A percentile compares a stretch with the other conserved stretches of the same genome.
These are phyloP conservation scores for Eragrostis tef DNA, from an alignment of 202 grass and related monocot genomes.

Conservation along the genomic window DNA sequence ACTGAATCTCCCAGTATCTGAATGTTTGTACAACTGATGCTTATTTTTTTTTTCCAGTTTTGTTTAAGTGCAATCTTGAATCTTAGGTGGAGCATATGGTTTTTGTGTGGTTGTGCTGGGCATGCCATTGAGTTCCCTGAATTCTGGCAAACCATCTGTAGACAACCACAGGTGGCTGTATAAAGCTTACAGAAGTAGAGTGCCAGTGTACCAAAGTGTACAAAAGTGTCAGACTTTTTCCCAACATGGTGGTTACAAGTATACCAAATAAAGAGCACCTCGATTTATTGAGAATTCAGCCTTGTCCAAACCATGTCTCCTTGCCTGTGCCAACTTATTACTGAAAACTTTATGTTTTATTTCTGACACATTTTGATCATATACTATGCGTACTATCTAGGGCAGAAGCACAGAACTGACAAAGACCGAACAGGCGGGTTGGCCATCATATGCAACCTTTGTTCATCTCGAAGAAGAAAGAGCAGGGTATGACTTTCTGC, in stretches of 20 bases:
- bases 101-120: slow-evolving; percentile 7
- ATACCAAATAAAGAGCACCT: slow-evolving; percentile 38
- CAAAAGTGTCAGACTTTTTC: slow-evolving; percentile 31
- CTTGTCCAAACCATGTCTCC: slow-evolving; percentile 14
- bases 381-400: neutral
- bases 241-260: slow-evolving; percentile 40
- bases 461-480: slow-evolving; percentile 30
- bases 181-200: slow-evolving; percentile 24
- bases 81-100: neutral
- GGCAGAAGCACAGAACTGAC: neutral
- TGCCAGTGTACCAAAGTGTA: slow-evolving; percentile 4
- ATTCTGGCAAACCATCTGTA: slow-evolving; percentile 13
- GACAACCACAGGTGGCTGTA: slow-evolving; percentile 39
- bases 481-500: slow-evolving; percentile 24
- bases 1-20: too few relatives aligned
- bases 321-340: neutral
- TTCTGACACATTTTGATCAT: neutral
- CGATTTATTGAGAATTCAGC: neutral
- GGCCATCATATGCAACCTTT: slow-evolving; percentile 17
- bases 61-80: too few relatives aligned
- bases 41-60: neutral
- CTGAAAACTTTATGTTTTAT: neutral
- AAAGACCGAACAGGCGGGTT: slow-evolving; percentile 15
- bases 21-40: neutral
- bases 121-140: neutral